Base-by-base conservation (phyloP, 2,329 filamentous ascomycete genomes). In the Tolypocladium guangdongense region DNA sequence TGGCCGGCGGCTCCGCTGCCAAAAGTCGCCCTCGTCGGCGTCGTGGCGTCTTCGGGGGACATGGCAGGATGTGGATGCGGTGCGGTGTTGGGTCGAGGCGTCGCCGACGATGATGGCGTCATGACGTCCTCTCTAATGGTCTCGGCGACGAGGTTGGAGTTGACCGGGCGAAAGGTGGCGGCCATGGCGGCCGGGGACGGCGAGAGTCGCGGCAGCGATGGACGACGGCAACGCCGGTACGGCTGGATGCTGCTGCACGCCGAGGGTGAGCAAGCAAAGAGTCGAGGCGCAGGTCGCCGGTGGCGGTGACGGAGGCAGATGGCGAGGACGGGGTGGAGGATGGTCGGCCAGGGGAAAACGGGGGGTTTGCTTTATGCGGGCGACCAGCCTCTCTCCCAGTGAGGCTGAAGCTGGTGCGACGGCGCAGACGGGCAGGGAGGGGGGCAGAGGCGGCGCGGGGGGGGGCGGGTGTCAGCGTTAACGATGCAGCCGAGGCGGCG, bases 11-110 rank as follows among this genome's bases (percentile, higher is more conserved):
- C 61, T 43, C 66, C 63, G 51, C 59, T 62, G 52, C 68, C 64
- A 54, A 83, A 83, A 30, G 69, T 78, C 41, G 77, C 72, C 65
- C 81, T 78, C 30, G 85, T 88, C 0, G 86, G 85, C 2, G 86
- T 88, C 55, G 78, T 66, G 51, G 68, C 68, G 56, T 81, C 78
- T 55, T 78, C 77, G 58, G 63, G 58, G 27, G 61, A 49, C 50
- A 59, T 62, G 47, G 60, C 50, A 43, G 61, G 49, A 48, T 61
- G 63, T 54, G 59, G 51, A 12, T 67, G 68, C 37, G 68, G 66
- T 36, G 69, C 65, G 39, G 69, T 68, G 57, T 60, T 68, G n/a
- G 66, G 62, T 51, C 68, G 68, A 46, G 69, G 64, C 46, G 67
- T 69, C 47, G 59, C 49, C 45, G 55, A 52, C 12, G 53, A 50